Percentiles rank a stretch among this genome's conserved stretches.
These are phyloP conservation scores for Coniochaeta sp. DNA, from an alignment of 2,329 filamentous ascomycete genomes.

Conservation along the genomic window DNA sequence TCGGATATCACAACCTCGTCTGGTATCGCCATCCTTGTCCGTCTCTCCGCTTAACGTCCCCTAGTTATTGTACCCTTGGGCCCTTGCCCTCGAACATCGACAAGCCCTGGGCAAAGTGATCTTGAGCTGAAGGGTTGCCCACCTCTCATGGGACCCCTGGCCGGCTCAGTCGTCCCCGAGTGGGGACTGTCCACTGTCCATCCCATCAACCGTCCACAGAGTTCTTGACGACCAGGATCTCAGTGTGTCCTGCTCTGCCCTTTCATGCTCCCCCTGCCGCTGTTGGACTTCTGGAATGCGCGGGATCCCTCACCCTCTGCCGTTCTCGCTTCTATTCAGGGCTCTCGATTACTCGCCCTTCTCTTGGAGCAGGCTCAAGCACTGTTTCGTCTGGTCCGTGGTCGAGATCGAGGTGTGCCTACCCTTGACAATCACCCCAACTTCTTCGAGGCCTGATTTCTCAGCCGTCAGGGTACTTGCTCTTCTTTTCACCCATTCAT, in stretches of 20 bases:
- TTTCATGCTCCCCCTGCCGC: background rate
- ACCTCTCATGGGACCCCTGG: background rate
- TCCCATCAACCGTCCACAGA: background rate
- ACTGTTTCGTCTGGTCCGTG: conserved; percentile 38
- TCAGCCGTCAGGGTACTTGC: conserved; percentile 15
- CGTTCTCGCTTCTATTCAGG: background rate
- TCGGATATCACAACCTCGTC: conserved; percentile 9
- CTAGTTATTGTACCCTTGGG: background rate
- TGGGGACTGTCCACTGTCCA: conserved; percentile 1
- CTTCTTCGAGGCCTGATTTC: conserved; percentile 5
- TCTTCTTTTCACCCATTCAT: conserved; percentile 18
- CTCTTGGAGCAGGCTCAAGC: conserved; percentile 19
- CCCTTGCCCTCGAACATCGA: background rate
- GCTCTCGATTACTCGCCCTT: background rate
- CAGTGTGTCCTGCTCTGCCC: background rate
- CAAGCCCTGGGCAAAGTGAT: background rate
- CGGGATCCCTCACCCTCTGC: background rate
- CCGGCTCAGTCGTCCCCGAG: background rate
- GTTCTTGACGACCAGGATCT: conserved; percentile 1
- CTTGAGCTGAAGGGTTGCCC: background rate
- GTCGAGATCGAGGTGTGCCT: conserved; percentile 22
- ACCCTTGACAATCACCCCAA: conserved; percentile 9
- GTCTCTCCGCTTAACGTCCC: conserved; percentile 6
- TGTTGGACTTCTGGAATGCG: background rate
- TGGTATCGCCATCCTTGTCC: conserved; percentile 13